Evolutionary conservation across 2,329 filamentous ascomycete genomes (phyloP).

Genomic region (Proliferodiscus dingleyae): DNA sequence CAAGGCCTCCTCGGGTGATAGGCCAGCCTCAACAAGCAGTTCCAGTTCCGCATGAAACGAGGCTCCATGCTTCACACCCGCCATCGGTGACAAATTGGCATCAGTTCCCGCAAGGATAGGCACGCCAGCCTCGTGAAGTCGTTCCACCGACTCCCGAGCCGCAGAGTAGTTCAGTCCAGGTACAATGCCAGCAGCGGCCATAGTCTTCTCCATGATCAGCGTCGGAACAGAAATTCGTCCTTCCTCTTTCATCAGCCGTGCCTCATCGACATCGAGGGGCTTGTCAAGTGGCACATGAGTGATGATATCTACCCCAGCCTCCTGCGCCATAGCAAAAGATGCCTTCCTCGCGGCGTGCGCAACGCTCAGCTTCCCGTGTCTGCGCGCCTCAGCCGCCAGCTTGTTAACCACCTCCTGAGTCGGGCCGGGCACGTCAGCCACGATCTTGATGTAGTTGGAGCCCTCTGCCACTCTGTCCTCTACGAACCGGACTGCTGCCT

Average conservation of each 20-base stretch:
- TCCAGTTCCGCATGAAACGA: slow-evolving; percentile 28
- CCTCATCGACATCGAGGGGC: neutral
- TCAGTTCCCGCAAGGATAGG: slow-evolving; percentile 18
- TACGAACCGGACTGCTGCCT: slow-evolving; percentile 8
- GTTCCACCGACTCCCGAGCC: slow-evolving; percentile 4
- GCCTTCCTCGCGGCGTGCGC: slow-evolving; percentile 9
- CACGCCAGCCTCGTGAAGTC: slow-evolving; percentile 12
- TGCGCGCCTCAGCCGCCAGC: slow-evolving; percentile 1
- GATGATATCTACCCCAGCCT: slow-evolving; percentile 10
- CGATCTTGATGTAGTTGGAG: slow-evolving; percentile 11
- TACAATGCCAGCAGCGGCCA: neutral
- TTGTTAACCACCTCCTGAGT: slow-evolving; percentile 3
- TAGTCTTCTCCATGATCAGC: slow-evolving; percentile 9
- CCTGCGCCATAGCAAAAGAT: slow-evolving; percentile 6
- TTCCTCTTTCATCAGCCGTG: slow-evolving; percentile 5
- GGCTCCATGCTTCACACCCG: no score
- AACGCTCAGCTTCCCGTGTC: slow-evolving; percentile 4
- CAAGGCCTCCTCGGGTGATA: slow-evolving; percentile 25
- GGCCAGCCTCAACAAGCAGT: slow-evolving; percentile 24
- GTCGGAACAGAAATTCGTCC: slow-evolving; percentile 9
- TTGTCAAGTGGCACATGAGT: slow-evolving; percentile 9
- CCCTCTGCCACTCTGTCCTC: slow-evolving; percentile 4
- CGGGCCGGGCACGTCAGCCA: slow-evolving; percentile 6
- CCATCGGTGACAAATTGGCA: slow-evolving; percentile 4
- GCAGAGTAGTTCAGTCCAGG: neutral